A percentile compares a stretch with the other conserved stretches of the same genome.
phyloP scores from a whole-genome alignment of 805 yeast genomes.

The Pichia rugopelliculosa region DNA sequence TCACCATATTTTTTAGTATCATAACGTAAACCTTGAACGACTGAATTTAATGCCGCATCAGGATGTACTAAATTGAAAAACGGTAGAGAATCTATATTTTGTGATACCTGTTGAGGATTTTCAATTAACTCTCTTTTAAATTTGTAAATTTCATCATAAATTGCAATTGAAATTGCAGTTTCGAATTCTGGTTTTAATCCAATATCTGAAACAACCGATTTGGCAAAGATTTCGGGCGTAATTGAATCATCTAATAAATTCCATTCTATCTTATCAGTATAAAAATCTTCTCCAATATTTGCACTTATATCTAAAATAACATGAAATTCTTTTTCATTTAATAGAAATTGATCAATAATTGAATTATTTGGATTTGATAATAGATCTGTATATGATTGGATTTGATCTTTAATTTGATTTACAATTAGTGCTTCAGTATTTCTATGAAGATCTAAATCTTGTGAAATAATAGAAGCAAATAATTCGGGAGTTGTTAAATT shows the following conservation, averaged over 20 bases:
- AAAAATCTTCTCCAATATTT: constrained; percentile 72
- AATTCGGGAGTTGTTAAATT: constrained; percentile 62
- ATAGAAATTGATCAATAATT: constrained; percentile 39
- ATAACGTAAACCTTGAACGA: constrained; percentile 47
- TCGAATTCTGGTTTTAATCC: constrained; percentile 80
- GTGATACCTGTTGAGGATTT: constrained; percentile 29
- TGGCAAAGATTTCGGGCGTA: constrained; percentile 82
- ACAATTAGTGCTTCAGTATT: constrained; percentile 57
- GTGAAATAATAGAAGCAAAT: constrained; percentile 67
- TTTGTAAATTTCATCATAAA: constrained; percentile 72
- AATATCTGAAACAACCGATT: constrained; percentile 71
- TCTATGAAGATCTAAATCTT: constrained; percentile 75
- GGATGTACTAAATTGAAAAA: constrained; percentile 29
- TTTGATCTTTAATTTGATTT: constrained; percentile 67
- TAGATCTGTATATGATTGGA: constrained; percentile 64
- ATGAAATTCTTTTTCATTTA: constrained; percentile 45
- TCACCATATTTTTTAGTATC: constrained; percentile 75
- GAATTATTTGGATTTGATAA: constrained; percentile 42
- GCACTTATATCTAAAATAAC: constrained; percentile 77
- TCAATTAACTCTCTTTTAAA: constrained; percentile 79
- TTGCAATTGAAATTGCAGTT: constrained; percentile 81
- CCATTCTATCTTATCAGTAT: constrained; percentile 95
- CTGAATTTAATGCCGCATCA: constrained; percentile 15
- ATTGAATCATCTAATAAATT: constrained; percentile 50
- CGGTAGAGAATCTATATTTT: constrained; percentile 30